Base-by-base conservation (phyloP, 2,329 filamentous ascomycete species). In the Aspergillus glaucus region DNA sequence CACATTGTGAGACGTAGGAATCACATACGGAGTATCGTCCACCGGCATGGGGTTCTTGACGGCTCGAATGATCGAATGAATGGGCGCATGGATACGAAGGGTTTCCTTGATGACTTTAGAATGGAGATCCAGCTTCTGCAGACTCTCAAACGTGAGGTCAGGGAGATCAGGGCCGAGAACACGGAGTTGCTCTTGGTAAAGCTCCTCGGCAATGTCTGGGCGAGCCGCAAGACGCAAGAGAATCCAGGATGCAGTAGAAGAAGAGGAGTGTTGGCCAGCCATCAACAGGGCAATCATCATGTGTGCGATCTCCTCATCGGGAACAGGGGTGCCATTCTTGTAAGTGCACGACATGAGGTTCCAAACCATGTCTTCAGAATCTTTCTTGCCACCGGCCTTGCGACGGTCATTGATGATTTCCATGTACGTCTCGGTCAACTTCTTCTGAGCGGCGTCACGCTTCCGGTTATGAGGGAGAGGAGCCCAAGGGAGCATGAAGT, bases 251-350 rank as follows among this genome's bases (percentile, higher is more conserved):
- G 82, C 85, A 36, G 87, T 91, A 17, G 88, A 89, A 3, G 88
- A 88, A 2, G 88, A 92, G 2, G 87, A 92, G 74, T 95, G 89
- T 67, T 95, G 89, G 48, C 89, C 89, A 50, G 88, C 89, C 88
- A 95, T 94, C 53, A 95, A 81, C 19, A 95, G 79, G 5, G 88
- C 88, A 69, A 95, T 95, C 87, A 95, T 92, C 81, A 95, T 92
- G 72, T 93, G 86, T 19, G 89, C 88, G 50, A 94, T 80, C 69
- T 95, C 88, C 61, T 86, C 79, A 63, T 95, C 89, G 14, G 89
- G 86, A n/a, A 94, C 78, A 5, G 77, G 76, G 36, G 75, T 82
- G 58, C 88, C 89, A 59, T 92, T 81, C 75, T 94, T 95, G 79
- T 95, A 95, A 21, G 75, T 79, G 60, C 84, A 88, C 59, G 82